phyloP scores from a whole-genome alignment of 305 asterid genomes.

The Solanum hybrid region DNA sequence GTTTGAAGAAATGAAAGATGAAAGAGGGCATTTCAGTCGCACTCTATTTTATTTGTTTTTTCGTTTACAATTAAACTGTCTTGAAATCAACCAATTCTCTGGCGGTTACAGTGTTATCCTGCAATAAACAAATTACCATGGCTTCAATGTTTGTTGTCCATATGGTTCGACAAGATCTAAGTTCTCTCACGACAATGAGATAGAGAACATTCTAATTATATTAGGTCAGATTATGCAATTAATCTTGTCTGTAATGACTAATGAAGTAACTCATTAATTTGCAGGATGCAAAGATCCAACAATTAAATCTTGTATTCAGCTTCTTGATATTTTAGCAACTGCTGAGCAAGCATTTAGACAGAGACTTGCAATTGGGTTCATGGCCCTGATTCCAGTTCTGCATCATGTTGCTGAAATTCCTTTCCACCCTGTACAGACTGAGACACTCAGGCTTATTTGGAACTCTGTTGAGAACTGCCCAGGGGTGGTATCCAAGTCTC shows the following conservation, averaged over 20 bases:
- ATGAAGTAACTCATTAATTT: conserved; percentile 7
- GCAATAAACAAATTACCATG: neutral
- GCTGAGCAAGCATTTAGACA: conserved; percentile 60
- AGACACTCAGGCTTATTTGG: conserved; percentile 56
- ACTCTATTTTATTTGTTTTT: neutral
- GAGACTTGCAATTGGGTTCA: conserved; percentile 78
- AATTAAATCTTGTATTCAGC: conserved; percentile 70
- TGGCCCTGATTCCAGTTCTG: conserved; percentile 67
- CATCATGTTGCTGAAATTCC: conserved; percentile 76
- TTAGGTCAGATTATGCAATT: neutral
- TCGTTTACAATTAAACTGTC: neutral
- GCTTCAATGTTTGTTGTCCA: neutral
- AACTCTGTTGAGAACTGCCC: conserved; percentile 57
- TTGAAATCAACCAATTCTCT: neutral
- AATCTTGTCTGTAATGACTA: neutral
- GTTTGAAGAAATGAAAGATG: neutral
- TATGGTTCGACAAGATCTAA: neutral
- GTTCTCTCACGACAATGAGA: neutral
- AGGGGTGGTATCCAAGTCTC: conserved; percentile 44
- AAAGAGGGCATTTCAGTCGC: neutral
- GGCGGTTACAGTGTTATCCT: neutral
- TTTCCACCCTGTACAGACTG: conserved; percentile 66
- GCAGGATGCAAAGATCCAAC: conserved; percentile 70
- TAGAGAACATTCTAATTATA: neutral
- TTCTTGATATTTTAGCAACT: conserved; percentile 72